Conservation (phyloP, 192 early-diverging fungal genomes). For the Chytriomyces hyalinus region DNA sequence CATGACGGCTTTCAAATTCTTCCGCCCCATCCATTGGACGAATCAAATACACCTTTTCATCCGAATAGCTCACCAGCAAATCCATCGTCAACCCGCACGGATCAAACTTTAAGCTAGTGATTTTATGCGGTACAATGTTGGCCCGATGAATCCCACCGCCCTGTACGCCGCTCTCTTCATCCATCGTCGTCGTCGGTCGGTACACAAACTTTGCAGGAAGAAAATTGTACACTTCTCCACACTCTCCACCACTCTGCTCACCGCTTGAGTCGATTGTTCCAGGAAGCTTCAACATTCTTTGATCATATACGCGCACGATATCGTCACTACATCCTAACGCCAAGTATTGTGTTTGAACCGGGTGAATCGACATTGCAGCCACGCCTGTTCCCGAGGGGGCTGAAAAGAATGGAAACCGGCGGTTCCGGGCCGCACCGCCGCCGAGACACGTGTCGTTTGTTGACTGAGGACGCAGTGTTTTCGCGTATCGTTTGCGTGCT, state of each 20-base stretch:
- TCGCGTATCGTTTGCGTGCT: background rate
- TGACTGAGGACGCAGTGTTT: background rate
- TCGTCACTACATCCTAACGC: conserved; percentile 34
- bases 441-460: background rate
- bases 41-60: conserved; percentile 25
- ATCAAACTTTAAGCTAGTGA: conserved; percentile 29
- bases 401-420: background rate
- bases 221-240: conserved; percentile 25
- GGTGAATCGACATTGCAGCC: conserved; percentile 25
- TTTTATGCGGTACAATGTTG: conserved; percentile 20
- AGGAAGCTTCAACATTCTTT: conserved; percentile 6
- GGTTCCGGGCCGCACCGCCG: background rate
- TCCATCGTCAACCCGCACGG: conserved; percentile 21
- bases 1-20: background rate
- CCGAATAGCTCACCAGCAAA: conserved; percentile 25
- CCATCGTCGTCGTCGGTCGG: background rate
- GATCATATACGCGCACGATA: conserved; percentile 26
- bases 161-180: background rate
- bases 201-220: conserved; percentile 18
- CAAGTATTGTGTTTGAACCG: conserved; percentile 20
- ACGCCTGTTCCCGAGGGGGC: background rate
- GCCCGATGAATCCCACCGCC: background rate
- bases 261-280: background rate
- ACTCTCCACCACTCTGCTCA: background rate
- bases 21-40: conserved; percentile 10